These are phyloP conservation scores for Syncephalastrum contaminatum DNA, from an alignment of 371 early-diverging fungal species.

Conservation along the genomic window DNA sequence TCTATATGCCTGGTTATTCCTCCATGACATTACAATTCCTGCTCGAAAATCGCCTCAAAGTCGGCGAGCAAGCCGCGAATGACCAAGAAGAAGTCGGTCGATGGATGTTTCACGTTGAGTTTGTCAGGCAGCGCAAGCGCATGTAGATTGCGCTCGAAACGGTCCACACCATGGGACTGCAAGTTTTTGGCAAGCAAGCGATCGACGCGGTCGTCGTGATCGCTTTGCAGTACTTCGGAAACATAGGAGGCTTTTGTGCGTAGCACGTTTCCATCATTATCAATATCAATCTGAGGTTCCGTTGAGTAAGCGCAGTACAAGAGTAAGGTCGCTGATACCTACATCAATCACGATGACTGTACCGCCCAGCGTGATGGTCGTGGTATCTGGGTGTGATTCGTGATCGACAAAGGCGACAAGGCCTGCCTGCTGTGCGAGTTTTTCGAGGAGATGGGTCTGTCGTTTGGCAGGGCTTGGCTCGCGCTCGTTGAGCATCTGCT, in stretches of 20 bases:
- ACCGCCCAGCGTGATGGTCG: slow-evolving; percentile 58
- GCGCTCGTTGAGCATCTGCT: slow-evolving; percentile 41
- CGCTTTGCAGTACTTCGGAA: slow-evolving; percentile 46
- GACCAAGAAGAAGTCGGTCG: slow-evolving; percentile 53
- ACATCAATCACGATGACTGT: slow-evolving; percentile 63
- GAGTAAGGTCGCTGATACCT: slow-evolving; percentile 7
- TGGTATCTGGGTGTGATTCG: slow-evolving; percentile 38
- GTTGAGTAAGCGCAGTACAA: neutral
- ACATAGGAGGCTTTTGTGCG: slow-evolving; percentile 56
- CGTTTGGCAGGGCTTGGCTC: slow-evolving; percentile 45
- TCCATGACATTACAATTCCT: slow-evolving; percentile 33
- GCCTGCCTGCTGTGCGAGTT: slow-evolving; percentile 23
- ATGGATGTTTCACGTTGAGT: slow-evolving; percentile 49
- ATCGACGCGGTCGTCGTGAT: slow-evolving; percentile 59
- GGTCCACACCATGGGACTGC: slow-evolving; percentile 39
- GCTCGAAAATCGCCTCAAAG: slow-evolving; percentile 87
- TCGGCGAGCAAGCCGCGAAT: slow-evolving; percentile 74
- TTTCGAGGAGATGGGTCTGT: slow-evolving; percentile 32
- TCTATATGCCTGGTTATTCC: too few species aligned
- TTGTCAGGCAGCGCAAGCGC: slow-evolving; percentile 54
- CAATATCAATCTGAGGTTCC: slow-evolving; percentile 56
- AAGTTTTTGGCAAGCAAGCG: slow-evolving; percentile 48
- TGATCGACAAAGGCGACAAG: slow-evolving; percentile 45
- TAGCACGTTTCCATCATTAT: slow-evolving; percentile 44
- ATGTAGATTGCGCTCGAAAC: slow-evolving; percentile 50